Evolutionary conservation across 148 eudicot species (phyloP).

Genomic region (Diospyros kaki): DNA sequence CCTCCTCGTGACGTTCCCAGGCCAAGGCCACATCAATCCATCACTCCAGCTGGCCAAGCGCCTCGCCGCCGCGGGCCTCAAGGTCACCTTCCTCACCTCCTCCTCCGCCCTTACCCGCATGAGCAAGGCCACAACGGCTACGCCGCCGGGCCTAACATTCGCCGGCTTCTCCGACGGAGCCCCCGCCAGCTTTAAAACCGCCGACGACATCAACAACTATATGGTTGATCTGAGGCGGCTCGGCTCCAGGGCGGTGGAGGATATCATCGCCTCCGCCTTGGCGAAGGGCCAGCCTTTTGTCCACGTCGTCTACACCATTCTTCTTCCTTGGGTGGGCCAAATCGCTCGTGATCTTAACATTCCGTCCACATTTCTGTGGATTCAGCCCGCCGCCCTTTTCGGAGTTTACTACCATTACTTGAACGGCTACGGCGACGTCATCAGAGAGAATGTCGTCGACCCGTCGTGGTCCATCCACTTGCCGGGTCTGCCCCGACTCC

Average conservation of each 20-base stretch:
- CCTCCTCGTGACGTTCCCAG: conserved; percentile 23
- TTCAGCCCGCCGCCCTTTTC: conserved; percentile 34
- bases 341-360: conserved; percentile 31
- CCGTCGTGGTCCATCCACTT: conserved; percentile 21
- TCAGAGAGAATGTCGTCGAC: background rate
- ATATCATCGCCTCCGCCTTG: conserved; percentile 6
- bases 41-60: conserved; percentile 28
- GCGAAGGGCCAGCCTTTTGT: conserved; percentile 23
- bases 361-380: conserved; percentile 31
- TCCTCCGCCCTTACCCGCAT: conserved; percentile 24
- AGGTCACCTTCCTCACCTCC: conserved; percentile 28
- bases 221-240: conserved; percentile 12
- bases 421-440: conserved; percentile 17
- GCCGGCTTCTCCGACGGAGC: conserved; percentile 30
- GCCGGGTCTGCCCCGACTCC: conserved; percentile 35
- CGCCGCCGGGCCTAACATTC: conserved; percentile 14
- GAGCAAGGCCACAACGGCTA: background rate
- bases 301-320: conserved; percentile 28
- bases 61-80: conserved; percentile 15
- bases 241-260: conserved; percentile 12
- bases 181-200: conserved; percentile 15
- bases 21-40: conserved; percentile 40
- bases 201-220: conserved; percentile 3
- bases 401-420: conserved; percentile 35
- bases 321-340: conserved; percentile 36